These are phyloP conservation scores for baker's yeast (Saccharomyces cerevisiae) DNA, from an alignment of 805 yeast genomes.

Conservation along the genomic window DNA sequence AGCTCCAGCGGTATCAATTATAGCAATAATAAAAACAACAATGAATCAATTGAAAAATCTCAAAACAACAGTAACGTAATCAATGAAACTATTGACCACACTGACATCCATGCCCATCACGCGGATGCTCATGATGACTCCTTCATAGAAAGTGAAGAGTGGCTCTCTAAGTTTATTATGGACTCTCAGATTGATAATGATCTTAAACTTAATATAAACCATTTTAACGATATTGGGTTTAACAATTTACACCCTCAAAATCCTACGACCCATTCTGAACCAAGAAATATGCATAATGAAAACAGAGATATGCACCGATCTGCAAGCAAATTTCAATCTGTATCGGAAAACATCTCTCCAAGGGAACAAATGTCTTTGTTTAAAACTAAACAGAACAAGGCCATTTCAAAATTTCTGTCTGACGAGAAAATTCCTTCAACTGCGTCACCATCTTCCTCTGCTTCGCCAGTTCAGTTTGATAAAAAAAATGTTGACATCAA, in stretches of 20 bases:
- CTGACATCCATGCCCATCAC: background rate
- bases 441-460: background rate
- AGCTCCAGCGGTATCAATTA: background rate
- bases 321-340: background rate
- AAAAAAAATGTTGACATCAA: background rate
- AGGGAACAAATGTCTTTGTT: background rate
- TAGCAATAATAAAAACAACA: background rate
- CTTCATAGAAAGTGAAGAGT: slow-evolving; percentile 26
- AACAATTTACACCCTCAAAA: slow-evolving; percentile 1
- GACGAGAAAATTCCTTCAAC: background rate
- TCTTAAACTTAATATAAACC: slow-evolving; percentile 37
- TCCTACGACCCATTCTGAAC: background rate
- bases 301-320: background rate
- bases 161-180: slow-evolving; percentile 60
- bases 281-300: background rate
- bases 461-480: background rate
- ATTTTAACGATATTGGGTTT: slow-evolving; percentile 53
- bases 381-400: background rate
- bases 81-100: background rate
- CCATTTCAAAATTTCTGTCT: background rate
- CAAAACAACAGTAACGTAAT: background rate
- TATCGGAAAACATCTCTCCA: background rate
- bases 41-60: background rate
- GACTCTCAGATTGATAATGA: slow-evolving; percentile 19
- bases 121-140: background rate